Evolutionary conservation across 75 land plant species (phyloP).

Genomic region (Pseudotsuga menziesii): DNA sequence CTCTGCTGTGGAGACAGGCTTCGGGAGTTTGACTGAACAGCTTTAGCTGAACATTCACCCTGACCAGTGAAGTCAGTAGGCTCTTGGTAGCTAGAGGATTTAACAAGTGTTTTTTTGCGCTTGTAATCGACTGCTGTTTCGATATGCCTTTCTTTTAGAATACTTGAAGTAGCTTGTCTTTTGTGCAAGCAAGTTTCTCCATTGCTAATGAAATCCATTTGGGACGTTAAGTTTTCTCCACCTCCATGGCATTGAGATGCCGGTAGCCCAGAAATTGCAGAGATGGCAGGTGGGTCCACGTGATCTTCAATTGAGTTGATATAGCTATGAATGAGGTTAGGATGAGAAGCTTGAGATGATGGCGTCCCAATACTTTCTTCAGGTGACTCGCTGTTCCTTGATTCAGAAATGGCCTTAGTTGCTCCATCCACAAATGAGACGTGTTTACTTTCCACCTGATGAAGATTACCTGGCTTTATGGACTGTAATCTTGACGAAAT

Average conservation of each 20-base stretch:
- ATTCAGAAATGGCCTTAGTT: constrained; percentile 8
- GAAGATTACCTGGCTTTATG: constrained; percentile 7
- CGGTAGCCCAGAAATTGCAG: constrained; percentile 9
- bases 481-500: background rate
- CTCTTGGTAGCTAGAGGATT: constrained; percentile 12
- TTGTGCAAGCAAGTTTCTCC: constrained; percentile 8
- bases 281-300: constrained; percentile 3
- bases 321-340: background rate
- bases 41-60: constrained; percentile 16
- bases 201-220: background rate
- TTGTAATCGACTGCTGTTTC: background rate
- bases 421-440: constrained; percentile 8
- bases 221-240: background rate
- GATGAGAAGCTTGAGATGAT: constrained; percentile 35
- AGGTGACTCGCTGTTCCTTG: constrained; percentile 27
- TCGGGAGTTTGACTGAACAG: constrained; percentile 10
- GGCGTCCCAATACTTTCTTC: constrained; percentile 36
- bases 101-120: background rate
- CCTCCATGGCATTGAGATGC: background rate
- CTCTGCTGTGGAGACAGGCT: constrained; percentile 9
- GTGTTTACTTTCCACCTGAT: constrained; percentile 7
- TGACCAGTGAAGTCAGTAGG: constrained; percentile 14
- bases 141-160: background rate
- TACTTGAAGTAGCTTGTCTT: constrained; percentile 15
- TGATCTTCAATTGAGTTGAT: constrained; percentile 16